A percentile compares a stretch with the other conserved stretches of the same genome.
These are phyloP conservation scores for Nicotiana obtusifolia DNA, from an alignment of 257 asterid species.

Conservation along the genomic window DNA sequence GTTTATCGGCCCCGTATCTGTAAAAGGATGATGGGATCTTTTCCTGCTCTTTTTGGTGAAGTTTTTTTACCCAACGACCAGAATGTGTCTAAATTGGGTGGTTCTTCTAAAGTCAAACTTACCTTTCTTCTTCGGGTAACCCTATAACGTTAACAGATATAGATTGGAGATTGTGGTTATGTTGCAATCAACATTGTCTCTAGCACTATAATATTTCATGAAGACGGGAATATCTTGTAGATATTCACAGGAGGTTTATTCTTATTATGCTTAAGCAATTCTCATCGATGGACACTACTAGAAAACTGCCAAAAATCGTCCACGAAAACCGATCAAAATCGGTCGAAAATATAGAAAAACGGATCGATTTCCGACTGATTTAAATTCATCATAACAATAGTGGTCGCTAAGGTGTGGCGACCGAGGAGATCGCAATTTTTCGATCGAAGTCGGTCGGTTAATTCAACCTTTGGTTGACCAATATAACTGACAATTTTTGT, in stretches of 20 bases:
- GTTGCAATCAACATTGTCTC: not conserved
- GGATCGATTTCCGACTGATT: no score
- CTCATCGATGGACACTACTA: no score
- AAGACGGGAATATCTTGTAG: not conserved
- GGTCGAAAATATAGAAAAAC: no score
- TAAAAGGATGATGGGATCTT: not conserved
- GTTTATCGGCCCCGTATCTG: constrained; percentile 44
- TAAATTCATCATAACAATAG: no score
- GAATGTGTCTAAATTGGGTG: not conserved
- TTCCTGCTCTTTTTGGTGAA: not conserved
- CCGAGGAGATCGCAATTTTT: no score
- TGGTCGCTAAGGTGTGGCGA: no score
- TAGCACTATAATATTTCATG: not conserved
- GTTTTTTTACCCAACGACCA: not conserved
- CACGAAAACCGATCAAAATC: no score
- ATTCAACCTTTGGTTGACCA: no score
- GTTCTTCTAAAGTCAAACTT: not conserved
- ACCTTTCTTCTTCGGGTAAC: not conserved
- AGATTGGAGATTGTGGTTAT: not conserved
- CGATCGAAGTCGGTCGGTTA: no score
- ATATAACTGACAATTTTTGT: no score
- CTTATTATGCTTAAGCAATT: no score
- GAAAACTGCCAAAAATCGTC: no score
- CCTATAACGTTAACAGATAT: not conserved
- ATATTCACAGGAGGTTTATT: not conserved